A percentile compares a stretch with the other conserved stretches of the same genome.
These are phyloP conservation scores for Exophiala bonariae DNA, from an alignment of 2,329 filamentous ascomycete genomes.

Conservation along the genomic window DNA sequence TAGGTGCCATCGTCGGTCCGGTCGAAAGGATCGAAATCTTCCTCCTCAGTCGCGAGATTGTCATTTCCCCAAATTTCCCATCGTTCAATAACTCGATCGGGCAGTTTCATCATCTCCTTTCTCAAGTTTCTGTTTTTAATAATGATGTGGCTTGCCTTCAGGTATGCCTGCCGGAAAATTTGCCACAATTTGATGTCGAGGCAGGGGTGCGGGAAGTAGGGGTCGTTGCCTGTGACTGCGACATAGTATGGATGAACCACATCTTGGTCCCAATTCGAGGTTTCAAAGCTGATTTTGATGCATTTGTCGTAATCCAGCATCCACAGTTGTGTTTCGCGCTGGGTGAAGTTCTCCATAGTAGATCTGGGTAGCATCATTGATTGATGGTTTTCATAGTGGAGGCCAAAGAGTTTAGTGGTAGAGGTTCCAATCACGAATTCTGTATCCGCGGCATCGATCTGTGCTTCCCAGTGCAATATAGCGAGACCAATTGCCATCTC, in stretches of 20 bases:
- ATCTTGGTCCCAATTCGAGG: not conserved
- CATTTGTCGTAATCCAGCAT: slow-evolving; percentile 21
- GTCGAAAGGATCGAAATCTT: slow-evolving; percentile 16
- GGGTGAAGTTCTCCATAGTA: slow-evolving; percentile 5
- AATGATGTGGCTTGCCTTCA: slow-evolving; percentile 13
- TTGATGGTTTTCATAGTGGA: not conserved
- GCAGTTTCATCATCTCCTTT: not conserved
- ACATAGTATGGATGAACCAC: slow-evolving; percentile 14
- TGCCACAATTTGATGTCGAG: slow-evolving; percentile 8
- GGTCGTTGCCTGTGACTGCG: slow-evolving; percentile 22
- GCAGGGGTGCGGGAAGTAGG: slow-evolving; percentile 19
- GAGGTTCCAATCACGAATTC: slow-evolving; percentile 21
- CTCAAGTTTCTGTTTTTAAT: slow-evolving; percentile 1
- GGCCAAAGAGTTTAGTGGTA: slow-evolving; percentile 1
- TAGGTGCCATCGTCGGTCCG: not conserved
- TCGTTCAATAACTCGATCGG: slow-evolving; percentile 8
- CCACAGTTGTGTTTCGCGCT: slow-evolving; percentile 15
- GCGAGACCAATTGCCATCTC: slow-evolving; percentile 23
- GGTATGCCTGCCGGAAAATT: slow-evolving; percentile 9
- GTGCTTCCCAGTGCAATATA: slow-evolving; percentile 20
- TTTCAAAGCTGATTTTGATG: slow-evolving; percentile 5
- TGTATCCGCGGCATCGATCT: slow-evolving; percentile 16
- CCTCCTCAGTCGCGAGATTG: slow-evolving; percentile 5
- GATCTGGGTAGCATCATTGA: slow-evolving; percentile 2
- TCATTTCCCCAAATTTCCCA: slow-evolving; percentile 17